phyloP scores from a whole-genome alignment of 2,329 filamentous ascomycete genomes.

The Trichoderma sp. region DNA sequence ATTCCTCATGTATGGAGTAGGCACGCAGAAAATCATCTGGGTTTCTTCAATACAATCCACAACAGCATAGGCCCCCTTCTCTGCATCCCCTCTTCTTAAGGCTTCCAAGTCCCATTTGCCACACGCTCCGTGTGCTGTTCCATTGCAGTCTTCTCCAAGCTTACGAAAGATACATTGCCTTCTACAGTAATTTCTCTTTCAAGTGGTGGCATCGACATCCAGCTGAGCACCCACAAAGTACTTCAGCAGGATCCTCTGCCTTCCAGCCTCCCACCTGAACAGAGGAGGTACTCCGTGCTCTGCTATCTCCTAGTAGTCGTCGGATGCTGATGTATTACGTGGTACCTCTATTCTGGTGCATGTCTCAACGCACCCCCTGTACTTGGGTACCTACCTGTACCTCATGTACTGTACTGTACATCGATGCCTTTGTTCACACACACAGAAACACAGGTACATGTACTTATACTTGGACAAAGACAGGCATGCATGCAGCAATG shows the following conservation, averaged over 20 bases:
- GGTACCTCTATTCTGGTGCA: too few relatives aligned
- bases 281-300: neutral
- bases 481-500: constrained; percentile 1
- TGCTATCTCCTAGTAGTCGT: too few relatives aligned
- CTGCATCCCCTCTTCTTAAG: neutral
- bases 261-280: neutral
- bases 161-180: neutral
- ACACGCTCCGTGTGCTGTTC: neutral
- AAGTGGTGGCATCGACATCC: neutral
- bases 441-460: neutral
- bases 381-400: too few relatives aligned
- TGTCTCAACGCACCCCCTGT: too few relatives aligned
- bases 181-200: neutral
- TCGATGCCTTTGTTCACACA: too few relatives aligned
- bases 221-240: neutral
- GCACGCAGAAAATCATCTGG: too few relatives aligned
- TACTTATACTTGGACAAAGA: neutral
- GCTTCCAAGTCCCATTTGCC: neutral
- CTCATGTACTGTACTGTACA: too few relatives aligned
- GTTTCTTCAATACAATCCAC: neutral
- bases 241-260: too few relatives aligned
- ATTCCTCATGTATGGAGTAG: too few relatives aligned
- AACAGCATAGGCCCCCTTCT: neutral
- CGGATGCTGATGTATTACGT: neutral
- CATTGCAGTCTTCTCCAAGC: too few relatives aligned